These are phyloP conservation scores for Cryptococcus maquisensis DNA, from an alignment of 1,284 basidiomycete genomes.

Conservation along the genomic window DNA sequence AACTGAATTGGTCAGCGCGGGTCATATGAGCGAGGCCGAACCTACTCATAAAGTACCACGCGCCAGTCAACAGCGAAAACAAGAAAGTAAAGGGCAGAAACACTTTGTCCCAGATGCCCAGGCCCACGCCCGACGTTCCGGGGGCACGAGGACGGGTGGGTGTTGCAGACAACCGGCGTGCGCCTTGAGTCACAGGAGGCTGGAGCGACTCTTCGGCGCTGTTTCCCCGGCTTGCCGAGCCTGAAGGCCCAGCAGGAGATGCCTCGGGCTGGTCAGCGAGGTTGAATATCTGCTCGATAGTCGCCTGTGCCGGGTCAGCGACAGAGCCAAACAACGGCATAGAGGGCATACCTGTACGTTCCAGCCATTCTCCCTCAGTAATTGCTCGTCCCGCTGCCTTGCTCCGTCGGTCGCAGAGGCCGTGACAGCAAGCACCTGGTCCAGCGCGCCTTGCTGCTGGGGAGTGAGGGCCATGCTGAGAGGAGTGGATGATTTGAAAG, in stretches of 20 bases:
- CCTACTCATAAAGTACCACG: constrained; percentile 49
- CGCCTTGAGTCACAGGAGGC: constrained; percentile 9
- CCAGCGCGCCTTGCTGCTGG: constrained; percentile 33
- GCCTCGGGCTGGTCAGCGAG: background rate
- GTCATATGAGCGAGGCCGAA: background rate
- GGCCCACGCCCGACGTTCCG: constrained; percentile 12
- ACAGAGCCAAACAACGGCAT: background rate
- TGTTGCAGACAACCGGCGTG: constrained; percentile 18
- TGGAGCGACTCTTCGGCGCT: constrained; percentile 9
- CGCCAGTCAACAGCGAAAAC: constrained; percentile 33
- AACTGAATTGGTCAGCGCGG: constrained; percentile 21
- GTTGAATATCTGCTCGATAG: constrained; percentile 37
- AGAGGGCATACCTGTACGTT: constrained; percentile 39
- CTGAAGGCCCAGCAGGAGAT: background rate
- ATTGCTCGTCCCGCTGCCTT: constrained; percentile 38
- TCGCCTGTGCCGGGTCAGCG: constrained; percentile 16
- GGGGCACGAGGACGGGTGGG: background rate
- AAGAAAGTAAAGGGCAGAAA: constrained; percentile 36
- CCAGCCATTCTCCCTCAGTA: constrained; percentile 45
- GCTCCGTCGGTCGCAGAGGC: constrained; percentile 35
- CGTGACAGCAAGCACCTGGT: constrained; percentile 46
- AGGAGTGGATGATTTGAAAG: background rate
- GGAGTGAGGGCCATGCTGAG: constrained; percentile 27
- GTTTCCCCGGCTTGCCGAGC: constrained; percentile 6
- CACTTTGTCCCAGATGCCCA: constrained; percentile 34